Conservation (phyloP, 2,329 filamentous ascomycete genomes). For the Berkeleyomyces rouxiae region DNA sequence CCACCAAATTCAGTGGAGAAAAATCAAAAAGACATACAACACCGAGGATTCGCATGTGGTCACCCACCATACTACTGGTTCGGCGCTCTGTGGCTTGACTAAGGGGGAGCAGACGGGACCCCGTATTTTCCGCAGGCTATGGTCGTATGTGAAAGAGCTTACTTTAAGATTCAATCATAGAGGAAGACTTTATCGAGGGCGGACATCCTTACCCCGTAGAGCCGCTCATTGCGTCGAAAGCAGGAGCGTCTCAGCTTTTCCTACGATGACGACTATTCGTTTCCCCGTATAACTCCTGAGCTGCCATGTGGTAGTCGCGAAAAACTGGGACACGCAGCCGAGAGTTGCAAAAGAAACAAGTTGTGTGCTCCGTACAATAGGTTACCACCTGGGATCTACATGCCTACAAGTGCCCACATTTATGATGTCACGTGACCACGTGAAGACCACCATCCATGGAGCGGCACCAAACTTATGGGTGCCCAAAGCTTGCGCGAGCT, state of each 20-base stretch:
- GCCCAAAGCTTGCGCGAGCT: not conserved
- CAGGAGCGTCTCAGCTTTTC: too few relatives aligned
- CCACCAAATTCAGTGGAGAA: not conserved
- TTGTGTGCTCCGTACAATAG: too few relatives aligned
- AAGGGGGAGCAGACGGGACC: conserved; percentile 9
- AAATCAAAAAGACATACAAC: conserved; percentile 1
- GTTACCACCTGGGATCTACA: too few relatives aligned
- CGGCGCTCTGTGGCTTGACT: conserved; percentile 8
- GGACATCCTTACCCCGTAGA: not conserved
- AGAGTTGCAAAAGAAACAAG: too few relatives aligned
- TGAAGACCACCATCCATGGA: not conserved
- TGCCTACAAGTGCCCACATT: too few relatives aligned
- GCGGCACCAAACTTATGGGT: not conserved
- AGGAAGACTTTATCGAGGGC: not conserved
- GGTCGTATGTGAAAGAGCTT: not conserved
- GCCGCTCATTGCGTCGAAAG: too few relatives aligned
- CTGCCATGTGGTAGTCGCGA: not conserved
- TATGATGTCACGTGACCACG: not conserved
- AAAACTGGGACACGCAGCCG: not conserved
- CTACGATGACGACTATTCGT: too few relatives aligned
- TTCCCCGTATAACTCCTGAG: too few relatives aligned
- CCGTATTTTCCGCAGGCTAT: conserved; percentile 9
- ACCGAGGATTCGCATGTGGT: conserved; percentile 8
- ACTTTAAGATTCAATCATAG: not conserved
- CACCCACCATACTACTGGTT: conserved; percentile 9